phyloP scores from a whole-genome alignment of 2,329 filamentous ascomycete species.

The Cryphonectria parasitica region DNA sequence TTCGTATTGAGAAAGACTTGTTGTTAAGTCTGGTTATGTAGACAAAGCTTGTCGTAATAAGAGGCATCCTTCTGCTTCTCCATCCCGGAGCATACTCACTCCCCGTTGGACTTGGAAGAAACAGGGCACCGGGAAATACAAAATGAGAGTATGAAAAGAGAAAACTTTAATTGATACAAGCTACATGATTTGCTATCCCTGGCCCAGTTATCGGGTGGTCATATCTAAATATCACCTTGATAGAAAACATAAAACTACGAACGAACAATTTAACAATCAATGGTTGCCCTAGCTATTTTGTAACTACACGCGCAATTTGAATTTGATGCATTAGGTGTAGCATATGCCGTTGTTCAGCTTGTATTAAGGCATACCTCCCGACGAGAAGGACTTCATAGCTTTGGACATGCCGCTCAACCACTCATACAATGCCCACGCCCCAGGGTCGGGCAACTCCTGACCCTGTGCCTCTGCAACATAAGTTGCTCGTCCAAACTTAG shows the following conservation, averaged over 20 bases:
- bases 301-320: no score
- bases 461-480: constrained; percentile 37
- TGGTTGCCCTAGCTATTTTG: no score
- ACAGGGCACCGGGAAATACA: neutral
- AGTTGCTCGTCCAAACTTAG: constrained; percentile 36
- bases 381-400: constrained; percentile 9
- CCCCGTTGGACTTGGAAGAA: neutral
- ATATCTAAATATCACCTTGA: no score
- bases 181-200: no score
- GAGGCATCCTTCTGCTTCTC: neutral
- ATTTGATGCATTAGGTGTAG: no score
- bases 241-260: no score
- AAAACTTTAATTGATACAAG: no score
- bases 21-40: neutral
- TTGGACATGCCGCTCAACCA: constrained; percentile 17
- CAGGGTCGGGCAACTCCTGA: constrained; percentile 38
- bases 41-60: neutral
- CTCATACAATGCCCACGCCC: constrained; percentile 40
- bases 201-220: no score
- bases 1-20: neutral
- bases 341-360: neutral
- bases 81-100: neutral
- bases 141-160: no score
- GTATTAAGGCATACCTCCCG: neutral
- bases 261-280: no score